phyloP scores from a whole-genome alignment of 176 grass and related monocot species.

The Olyra latifolia region DNA sequence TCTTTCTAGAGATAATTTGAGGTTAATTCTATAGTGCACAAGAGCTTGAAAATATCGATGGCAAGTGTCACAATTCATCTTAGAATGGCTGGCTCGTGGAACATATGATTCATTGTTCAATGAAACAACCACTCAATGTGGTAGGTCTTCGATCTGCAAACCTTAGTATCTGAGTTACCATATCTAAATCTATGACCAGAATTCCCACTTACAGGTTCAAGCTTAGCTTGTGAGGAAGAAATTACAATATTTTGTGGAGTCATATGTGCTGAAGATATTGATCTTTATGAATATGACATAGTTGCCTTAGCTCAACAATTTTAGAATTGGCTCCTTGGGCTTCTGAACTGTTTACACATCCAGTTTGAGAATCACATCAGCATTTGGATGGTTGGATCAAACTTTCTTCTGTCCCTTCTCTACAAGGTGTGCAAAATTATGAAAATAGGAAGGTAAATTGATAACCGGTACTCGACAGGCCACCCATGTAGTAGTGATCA shows the following conservation, averaged over 20 bases:
- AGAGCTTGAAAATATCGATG: neutral
- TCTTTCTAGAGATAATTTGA: neutral
- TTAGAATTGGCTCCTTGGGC: neutral
- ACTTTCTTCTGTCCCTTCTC: neutral
- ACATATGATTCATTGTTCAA: neutral
- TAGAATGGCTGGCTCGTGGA: neutral
- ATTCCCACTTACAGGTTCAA: neutral
- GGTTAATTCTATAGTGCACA: neutral
- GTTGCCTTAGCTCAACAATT: neutral
- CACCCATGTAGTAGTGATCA: too few relatives aligned
- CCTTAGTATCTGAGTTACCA: neutral
- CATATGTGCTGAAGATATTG: neutral
- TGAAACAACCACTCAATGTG: neutral
- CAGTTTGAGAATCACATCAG: neutral
- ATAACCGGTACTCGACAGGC: too few relatives aligned
- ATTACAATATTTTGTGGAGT: neutral
- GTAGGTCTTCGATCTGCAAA: neutral
- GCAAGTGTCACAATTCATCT: neutral
- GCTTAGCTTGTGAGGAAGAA: neutral
- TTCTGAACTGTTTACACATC: neutral
- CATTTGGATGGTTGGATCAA: neutral
- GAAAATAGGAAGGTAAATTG: neutral
- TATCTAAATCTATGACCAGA: neutral
- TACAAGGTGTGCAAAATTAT: slow-evolving; percentile 7
- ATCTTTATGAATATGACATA: neutral